Conservation (phyloP, 1,284 basidiomycete genomes). For the Athelia sp. region DNA sequence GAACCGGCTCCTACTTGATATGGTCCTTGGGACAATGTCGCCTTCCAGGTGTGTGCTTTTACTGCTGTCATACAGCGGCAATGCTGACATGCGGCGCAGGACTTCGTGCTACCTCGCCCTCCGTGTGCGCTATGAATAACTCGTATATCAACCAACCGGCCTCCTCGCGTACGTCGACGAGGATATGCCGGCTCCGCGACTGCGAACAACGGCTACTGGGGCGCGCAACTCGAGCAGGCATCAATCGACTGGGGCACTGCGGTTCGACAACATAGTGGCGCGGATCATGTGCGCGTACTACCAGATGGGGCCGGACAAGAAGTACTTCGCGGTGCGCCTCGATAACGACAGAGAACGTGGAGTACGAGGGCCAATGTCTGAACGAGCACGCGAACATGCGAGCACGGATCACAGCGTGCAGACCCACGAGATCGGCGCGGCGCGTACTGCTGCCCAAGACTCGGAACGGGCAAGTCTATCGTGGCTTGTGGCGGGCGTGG, state of each 20-base stretch:
- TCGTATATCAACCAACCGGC: constrained; percentile 23
- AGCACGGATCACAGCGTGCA: no score
- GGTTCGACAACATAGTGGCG: constrained; percentile 12
- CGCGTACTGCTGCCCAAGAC: no score
- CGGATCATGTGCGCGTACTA: constrained; percentile 34
- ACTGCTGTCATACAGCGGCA: no score
- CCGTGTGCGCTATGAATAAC: constrained; percentile 2
- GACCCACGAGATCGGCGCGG: no score
- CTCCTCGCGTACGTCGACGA: constrained; percentile 3
- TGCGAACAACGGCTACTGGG: constrained; percentile 19
- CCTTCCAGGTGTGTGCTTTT: no score
- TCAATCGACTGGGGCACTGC: constrained; percentile 40
- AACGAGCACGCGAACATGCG: no score
- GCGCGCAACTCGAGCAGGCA: constrained; percentile 26
- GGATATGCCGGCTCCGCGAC: constrained; percentile 10
- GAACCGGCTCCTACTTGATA: constrained; percentile 40
- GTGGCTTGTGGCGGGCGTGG: no score
- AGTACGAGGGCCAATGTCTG: no score
- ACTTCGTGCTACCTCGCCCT: constrained; percentile 12
- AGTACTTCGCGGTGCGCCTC: constrained; percentile 24
- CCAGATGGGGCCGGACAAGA: constrained; percentile 28
- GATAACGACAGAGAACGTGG: no score
- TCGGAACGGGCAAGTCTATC: no score
- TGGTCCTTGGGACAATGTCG: no score
- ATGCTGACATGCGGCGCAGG: no score